Evolutionary conservation across 768 basidiomycete genomes (phyloP).

Genomic region (Suillus bovinus): DNA sequence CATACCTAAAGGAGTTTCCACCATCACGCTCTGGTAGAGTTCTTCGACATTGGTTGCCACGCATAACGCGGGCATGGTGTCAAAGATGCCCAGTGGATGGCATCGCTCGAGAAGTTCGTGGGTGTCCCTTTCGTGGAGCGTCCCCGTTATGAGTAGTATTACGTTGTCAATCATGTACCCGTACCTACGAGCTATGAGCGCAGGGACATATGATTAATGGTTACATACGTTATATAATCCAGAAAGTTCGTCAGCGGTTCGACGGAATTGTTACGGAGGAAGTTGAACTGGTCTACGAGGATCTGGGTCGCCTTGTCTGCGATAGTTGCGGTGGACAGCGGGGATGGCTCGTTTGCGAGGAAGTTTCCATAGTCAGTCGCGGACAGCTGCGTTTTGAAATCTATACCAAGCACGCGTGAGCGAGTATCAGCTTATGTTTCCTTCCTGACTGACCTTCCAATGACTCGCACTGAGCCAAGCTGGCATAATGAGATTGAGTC

Average conservation of each 20-base stretch:
- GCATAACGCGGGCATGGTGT: slow-evolving; percentile 98
- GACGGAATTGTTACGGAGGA: slow-evolving; percentile 85
- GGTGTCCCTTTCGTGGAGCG: slow-evolving; percentile 94
- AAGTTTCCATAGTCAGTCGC: slow-evolving; percentile 99
- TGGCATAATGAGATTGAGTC: slow-evolving; percentile 86
- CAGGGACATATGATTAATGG: slow-evolving; percentile 8
- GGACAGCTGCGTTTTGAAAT: slow-evolving; percentile 93
- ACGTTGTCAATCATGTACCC: slow-evolving; percentile 99
- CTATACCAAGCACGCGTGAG: slow-evolving; percentile 41
- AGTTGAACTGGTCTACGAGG: slow-evolving; percentile 97
- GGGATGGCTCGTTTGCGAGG: slow-evolving; percentile 93
- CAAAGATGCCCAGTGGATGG: slow-evolving; percentile 95
- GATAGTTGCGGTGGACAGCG: slow-evolving; percentile 91
- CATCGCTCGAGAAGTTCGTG: slow-evolving; percentile 95
- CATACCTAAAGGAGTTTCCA: slow-evolving; percentile 95
- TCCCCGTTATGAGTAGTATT: slow-evolving; percentile 95
- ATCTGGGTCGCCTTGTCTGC: slow-evolving; percentile 95
- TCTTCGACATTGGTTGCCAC: slow-evolving; percentile 99
- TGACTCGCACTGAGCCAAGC: slow-evolving; percentile 95
- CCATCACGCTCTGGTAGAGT: slow-evolving; percentile 92
- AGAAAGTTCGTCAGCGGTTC: slow-evolving; percentile 90
- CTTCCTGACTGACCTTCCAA: slow-evolving; percentile 65
- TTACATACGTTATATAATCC: slow-evolving; percentile 93
- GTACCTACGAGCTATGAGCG: slow-evolving; percentile 54
- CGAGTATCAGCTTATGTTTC: background rate